phyloP scores from a whole-genome alignment of 306 rosid genomes.

The Vicia villosa region DNA sequence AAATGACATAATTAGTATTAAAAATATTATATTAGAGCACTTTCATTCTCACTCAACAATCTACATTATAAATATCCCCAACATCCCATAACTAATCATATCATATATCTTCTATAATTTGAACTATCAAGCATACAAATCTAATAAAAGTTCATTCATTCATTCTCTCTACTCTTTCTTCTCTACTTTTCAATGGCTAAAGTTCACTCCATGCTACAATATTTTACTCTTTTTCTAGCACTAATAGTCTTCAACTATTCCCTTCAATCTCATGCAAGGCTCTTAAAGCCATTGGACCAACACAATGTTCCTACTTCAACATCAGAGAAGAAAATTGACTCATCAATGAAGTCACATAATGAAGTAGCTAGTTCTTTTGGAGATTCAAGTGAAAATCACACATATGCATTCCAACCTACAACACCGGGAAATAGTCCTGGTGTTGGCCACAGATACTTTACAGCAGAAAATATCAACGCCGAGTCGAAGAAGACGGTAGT shows the following conservation, averaged over 20 bases:
- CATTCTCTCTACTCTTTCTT: background rate
- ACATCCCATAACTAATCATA: constrained; percentile 20
- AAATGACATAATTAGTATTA: constrained; percentile 20
- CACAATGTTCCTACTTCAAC: constrained; percentile 9
- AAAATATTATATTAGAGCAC: constrained; percentile 1
- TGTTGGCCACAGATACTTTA: constrained; percentile 37
- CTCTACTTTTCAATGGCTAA: constrained; percentile 26
- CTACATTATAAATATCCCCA: constrained; percentile 32
- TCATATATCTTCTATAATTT: background rate
- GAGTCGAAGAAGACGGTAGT: constrained; percentile 1
- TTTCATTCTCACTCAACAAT: background rate
- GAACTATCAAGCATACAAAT: background rate
- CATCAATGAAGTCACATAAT: background rate
- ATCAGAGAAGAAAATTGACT: background rate
- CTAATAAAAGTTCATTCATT: background rate
- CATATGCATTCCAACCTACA: constrained; percentile 50
- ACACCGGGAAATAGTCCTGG: constrained; percentile 70
- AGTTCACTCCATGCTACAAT: constrained; percentile 3
- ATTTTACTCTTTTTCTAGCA: constrained; percentile 22
- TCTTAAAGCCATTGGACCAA: constrained; percentile 28
- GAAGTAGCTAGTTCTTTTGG: background rate
- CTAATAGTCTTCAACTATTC: constrained; percentile 23
- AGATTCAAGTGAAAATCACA: constrained; percentile 13
- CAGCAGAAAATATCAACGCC: background rate
- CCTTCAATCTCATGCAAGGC: constrained; percentile 34